Base-by-base conservation (phyloP, 306 rosid genomes). In the Senna tora region DNA sequence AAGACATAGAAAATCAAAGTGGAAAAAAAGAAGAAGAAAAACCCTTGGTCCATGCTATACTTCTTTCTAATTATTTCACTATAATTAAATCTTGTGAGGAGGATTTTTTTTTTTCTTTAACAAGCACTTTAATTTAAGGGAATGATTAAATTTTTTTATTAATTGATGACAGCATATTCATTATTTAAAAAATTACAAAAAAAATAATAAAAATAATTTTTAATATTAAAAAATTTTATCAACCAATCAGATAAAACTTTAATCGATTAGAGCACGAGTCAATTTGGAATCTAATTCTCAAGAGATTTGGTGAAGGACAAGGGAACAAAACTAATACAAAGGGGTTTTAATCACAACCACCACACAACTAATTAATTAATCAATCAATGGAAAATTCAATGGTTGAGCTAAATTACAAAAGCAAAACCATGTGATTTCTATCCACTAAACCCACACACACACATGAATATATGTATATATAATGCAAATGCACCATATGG, bases 401-500 rank as follows among this genome's bases (percentile, higher is more conserved):
- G 25, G 9, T 61, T 61, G 45, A 61, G 16, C 67, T 17, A 38
- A 61, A 36, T 41, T 60, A 80, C 72, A 79, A 76, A 73, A 80
- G 77, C 84, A 83, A 76, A 73, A 69, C 55, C 87, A 89, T 85
- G 92, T 87, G 92, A 83, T 17, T 17, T 38, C 16, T 61, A 61
- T 61, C 67, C 49, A n/a, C 67, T 60, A 33, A 33, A 38, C 22
- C 22, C 39, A 9, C 65, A 33, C 45, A 8, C 22, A 13, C 13
- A 14, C 46, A 41, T 14, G 3, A 0, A 25, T 25, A 3, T 25
- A 25, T 25, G 3, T 25, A 25, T 25, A 3, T 3, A 25, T 25
- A 25, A 57, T 57, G 20, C 2, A 15, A 4, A n/a, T 59, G 10
- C 7, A n/a, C n/a, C n/a, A 36, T 5, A 36, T 36, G 39, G 3